Base-by-base conservation (phyloP, 192 early-diverging fungal genomes). In the Coemansia asiatica region DNA sequence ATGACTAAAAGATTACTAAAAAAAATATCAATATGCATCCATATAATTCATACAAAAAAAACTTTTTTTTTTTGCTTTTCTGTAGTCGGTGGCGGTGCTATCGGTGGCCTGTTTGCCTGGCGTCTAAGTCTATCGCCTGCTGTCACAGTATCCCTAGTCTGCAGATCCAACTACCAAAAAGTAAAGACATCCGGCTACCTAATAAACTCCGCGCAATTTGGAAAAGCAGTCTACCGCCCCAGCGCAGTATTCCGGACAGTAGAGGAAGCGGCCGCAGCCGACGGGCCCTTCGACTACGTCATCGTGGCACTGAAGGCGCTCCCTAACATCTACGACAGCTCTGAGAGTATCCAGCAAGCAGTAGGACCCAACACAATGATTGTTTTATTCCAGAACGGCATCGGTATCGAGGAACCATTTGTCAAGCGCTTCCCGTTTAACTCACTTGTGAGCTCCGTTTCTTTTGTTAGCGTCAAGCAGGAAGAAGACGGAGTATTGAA, bases 81-180 rank as follows among this genome's bases (percentile, higher is more conserved):
- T 68, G 38, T 79, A 79, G 76, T 80, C 33, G 77, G 77, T 13
- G 77, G 77, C 33, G 77, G 77, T 26, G 77, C 77, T 19, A 71
- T 80, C 47, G 77, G 77, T 6, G 77, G 72, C 12, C 57, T 80
- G 10, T 71, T 80, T 18, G 77, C 68, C 10, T 80, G 77, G 77
- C 64, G 77, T 16, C 72, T 81, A 12, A 75, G 72, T 35, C 65
- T 63, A 0, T 75, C 66, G 1, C 61, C 66, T 59, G 48, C 64
- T 21, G 60, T 72, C 8, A 29, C 22, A 3, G 79, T 82, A 22
- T 76, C 79, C 1, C 38, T 76, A 0, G 70, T 82, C 0, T 82
- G 79, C 21, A 74, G 79, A 2, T 82, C 79, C 23, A 82, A 73
- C 68, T 76, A 82, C 75, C 21, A 49, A 0, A 58, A 63, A 53